Evolutionary conservation across 345 rosid species (phyloP).

Genomic region (Eucalyptus curtisii): DNA sequence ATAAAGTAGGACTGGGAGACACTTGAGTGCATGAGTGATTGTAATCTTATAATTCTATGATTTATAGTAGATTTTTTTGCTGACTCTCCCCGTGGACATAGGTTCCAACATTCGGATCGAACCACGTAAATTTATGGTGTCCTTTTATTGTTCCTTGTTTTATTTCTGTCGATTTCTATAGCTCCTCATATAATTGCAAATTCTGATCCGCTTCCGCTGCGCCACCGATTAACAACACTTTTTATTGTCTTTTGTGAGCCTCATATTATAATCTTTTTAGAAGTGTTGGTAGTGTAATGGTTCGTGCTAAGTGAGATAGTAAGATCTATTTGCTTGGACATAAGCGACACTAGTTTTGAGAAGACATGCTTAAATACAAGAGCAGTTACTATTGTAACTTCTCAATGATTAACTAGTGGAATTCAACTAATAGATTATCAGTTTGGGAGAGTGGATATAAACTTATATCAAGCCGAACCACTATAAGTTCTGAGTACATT

Average conservation of each 20-base stretch:
- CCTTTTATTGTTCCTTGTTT: rapidly evolving
- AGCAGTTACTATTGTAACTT: background rate
- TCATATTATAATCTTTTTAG: too few relatives aligned
- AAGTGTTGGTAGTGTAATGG: background rate
- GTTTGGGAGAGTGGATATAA: too few relatives aligned
- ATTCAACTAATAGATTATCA: background rate
- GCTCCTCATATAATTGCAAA: too few relatives aligned
- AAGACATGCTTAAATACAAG: background rate
- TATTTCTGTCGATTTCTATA: too few relatives aligned
- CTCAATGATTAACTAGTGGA: background rate
- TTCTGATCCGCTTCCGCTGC: rapidly evolving
- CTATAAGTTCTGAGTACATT: background rate
- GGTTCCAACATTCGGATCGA: rapidly evolving
- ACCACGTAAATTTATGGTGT: rapidly evolving
- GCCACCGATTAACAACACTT: rapidly evolving
- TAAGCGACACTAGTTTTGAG: background rate
- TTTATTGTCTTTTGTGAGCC: background rate
- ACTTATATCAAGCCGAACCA: too few relatives aligned
- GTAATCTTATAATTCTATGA: rapidly evolving
- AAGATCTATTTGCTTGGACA: background rate
- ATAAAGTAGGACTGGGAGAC: too few relatives aligned
- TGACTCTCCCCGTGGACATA: rapidly evolving
- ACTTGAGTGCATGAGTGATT: rapidly evolving
- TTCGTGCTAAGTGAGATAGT: background rate
- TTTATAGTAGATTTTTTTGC: too few relatives aligned